A percentile compares a stretch with the other conserved stretches of the same genome.
phyloP scores from a whole-genome alignment of 148 eudicot genomes.

The Gaultheria prostrata region DNA sequence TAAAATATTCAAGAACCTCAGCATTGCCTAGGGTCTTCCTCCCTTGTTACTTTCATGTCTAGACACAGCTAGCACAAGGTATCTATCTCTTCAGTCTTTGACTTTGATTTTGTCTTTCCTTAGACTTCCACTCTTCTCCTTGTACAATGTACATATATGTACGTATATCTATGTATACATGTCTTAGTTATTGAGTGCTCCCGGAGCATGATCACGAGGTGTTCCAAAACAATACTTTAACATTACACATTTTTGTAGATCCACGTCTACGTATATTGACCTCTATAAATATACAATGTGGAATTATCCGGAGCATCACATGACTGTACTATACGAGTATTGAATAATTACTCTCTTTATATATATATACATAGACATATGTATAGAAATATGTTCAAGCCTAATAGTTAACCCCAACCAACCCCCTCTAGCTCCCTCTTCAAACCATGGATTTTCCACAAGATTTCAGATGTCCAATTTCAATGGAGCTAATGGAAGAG shows the following conservation, averaged over 20 bases:
- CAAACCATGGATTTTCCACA: slow-evolving; percentile 38
- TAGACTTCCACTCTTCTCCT: slow-evolving; percentile 12
- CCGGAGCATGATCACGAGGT: no score
- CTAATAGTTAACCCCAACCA: not conserved
- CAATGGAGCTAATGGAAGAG: slow-evolving; percentile 58
- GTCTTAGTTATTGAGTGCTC: no score
- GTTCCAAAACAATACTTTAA: no score
- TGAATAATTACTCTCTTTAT: not conserved
- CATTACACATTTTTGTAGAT: no score
- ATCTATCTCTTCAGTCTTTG: slow-evolving; percentile 8
- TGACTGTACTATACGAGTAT: no score
- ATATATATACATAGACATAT: not conserved
- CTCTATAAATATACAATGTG: no score
- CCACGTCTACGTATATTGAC: no score
- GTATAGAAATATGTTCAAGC: not conserved
- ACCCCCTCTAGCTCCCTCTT: not conserved
- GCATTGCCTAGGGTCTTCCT: not conserved
- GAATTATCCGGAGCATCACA: accelerated
- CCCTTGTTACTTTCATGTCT: not conserved
- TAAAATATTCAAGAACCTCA: not conserved
- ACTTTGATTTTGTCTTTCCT: slow-evolving; percentile 17
- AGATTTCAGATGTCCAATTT: slow-evolving; percentile 55
- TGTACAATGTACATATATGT: not conserved
- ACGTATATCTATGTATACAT: not conserved
- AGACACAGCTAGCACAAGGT: slow-evolving; percentile 1